phyloP scores from a whole-genome alignment of 495 filamentous ascomycete genomes.

The Xylaria intraflava region DNA sequence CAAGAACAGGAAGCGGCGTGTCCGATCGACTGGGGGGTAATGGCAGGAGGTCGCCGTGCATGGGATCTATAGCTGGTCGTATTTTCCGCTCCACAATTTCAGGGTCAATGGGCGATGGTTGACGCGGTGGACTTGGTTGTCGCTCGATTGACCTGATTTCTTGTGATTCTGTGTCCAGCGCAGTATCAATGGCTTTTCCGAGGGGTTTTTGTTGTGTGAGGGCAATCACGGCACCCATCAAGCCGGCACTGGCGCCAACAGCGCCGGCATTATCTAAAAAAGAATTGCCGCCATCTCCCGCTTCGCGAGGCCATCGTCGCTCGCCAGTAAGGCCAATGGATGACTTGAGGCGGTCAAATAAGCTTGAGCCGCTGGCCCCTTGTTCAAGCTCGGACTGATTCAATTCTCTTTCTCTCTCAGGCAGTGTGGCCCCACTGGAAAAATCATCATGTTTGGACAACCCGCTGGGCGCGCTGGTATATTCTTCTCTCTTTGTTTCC shows the following conservation, averaged over 20 bases:
- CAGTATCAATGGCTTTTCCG: conserved; percentile 36
- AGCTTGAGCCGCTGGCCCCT: conserved; percentile 24
- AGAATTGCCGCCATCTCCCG: conserved; percentile 38
- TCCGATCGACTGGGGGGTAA: conserved; percentile 46
- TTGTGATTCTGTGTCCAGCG: conserved; percentile 20
- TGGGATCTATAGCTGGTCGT: conserved; percentile 51
- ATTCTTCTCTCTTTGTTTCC: conserved; percentile 20
- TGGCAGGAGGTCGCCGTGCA: conserved; percentile 49
- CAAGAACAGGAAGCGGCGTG: conserved; percentile 31
- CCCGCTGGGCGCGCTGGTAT: conserved; percentile 10
- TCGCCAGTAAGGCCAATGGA: conserved; percentile 26
- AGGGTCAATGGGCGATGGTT: conserved; percentile 39
- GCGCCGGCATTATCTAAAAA: conserved; percentile 60
- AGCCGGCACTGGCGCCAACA: conserved; percentile 55
- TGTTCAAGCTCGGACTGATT: conserved; percentile 27
- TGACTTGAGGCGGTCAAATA: conserved; percentile 30
- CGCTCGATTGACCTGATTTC: conserved; percentile 10
- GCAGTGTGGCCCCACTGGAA: conserved; percentile 17
- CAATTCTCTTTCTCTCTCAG: conserved; percentile 25
- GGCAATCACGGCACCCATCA: conserved; percentile 39
- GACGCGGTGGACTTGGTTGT: conserved; percentile 22
- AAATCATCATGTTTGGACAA: conserved; percentile 11
- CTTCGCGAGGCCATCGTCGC: conserved; percentile 23
- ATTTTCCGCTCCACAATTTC: conserved; percentile 45
- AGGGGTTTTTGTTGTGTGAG: conserved; percentile 36